phyloP scores from a whole-genome alignment of 2,329 filamentous ascomycete genomes.

The Hypoxylon rubiginosum region DNA sequence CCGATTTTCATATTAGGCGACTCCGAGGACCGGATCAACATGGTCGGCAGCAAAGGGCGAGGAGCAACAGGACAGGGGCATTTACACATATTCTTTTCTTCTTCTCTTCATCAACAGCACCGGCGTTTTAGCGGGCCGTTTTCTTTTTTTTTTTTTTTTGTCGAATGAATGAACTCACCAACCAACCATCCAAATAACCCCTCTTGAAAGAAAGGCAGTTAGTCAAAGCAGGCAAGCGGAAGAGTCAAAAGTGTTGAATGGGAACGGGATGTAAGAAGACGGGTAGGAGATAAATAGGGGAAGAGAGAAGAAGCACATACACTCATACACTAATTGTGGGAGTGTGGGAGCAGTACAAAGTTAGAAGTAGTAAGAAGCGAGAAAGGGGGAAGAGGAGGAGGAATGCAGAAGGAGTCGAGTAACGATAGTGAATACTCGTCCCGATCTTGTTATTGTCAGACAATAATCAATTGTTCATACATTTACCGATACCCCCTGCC shows the following conservation, averaged over 20 bases:
- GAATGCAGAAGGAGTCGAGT: conserved; percentile 5
- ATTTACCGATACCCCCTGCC: conserved; percentile 6
- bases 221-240: background rate
- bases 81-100: background rate
- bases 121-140: conserved; percentile 29
- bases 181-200: conserved; percentile 19
- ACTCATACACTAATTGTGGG: too few relatives aligned
- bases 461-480: conserved; percentile 32
- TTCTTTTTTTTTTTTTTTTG: conserved; percentile 23
- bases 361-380: background rate
- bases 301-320: background rate
- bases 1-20: conserved; percentile 9
- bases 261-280: background rate
- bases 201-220: background rate
- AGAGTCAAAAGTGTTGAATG: background rate
- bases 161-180: conserved; percentile 39
- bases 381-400: conserved; percentile 1
- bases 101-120: conserved; percentile 31
- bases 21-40: conserved; percentile 8
- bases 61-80: conserved; percentile 28
- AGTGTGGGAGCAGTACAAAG: background rate
- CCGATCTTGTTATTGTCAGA: background rate
- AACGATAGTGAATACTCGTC: conserved; percentile 14
- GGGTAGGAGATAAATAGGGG: conserved; percentile 10
- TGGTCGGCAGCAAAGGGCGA: conserved; percentile 21